A percentile compares a stretch with the other conserved stretches of the same genome.
phyloP scores from a whole-genome alignment of 768 basidiomycete species.

The Mycena haematopus region DNA sequence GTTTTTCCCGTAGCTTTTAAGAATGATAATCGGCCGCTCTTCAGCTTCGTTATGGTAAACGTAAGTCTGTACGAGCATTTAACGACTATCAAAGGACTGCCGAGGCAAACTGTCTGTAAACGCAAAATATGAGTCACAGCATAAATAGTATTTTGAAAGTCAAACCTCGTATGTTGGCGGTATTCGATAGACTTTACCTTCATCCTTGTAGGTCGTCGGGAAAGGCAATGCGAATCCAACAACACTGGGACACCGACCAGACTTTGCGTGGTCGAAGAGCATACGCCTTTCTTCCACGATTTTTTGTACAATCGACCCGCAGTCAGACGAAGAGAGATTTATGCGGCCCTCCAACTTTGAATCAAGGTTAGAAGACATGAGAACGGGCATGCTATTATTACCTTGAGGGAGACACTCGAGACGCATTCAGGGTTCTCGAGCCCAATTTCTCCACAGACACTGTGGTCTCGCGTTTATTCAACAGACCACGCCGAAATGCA shows the following conservation, averaged over 20 bases:
- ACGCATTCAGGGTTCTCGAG: constrained; percentile 40
- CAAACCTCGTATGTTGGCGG: constrained; percentile 47
- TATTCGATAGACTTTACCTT: constrained; percentile 38
- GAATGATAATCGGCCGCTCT: constrained; percentile 13
- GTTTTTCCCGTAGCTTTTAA: constrained; percentile 37
- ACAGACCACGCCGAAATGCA: background rate
- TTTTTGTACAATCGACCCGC: constrained; percentile 37
- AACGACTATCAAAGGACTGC: constrained; percentile 35
- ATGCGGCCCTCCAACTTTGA: constrained; percentile 45
- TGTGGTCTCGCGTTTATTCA: background rate
- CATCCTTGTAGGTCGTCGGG: constrained; percentile 40
- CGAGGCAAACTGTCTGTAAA: constrained; percentile 19
- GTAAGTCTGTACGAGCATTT: constrained; percentile 43
- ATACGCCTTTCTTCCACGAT: constrained; percentile 38
- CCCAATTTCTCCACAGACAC: constrained; percentile 44
- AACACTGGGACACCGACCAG: constrained; percentile 43
- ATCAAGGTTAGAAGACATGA: background rate
- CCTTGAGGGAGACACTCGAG: constrained; percentile 44
- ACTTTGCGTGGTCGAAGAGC: constrained; percentile 39
- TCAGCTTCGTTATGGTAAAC: constrained; percentile 37
- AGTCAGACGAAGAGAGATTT: constrained; percentile 43
- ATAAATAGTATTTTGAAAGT: background rate
- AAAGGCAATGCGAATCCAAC: constrained; percentile 46
- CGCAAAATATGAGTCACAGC: background rate
- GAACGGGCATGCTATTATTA: constrained; percentile 26